Conservation (phyloP, 768 basidiomycete species). For the Coprinopsis sp. region DNA sequence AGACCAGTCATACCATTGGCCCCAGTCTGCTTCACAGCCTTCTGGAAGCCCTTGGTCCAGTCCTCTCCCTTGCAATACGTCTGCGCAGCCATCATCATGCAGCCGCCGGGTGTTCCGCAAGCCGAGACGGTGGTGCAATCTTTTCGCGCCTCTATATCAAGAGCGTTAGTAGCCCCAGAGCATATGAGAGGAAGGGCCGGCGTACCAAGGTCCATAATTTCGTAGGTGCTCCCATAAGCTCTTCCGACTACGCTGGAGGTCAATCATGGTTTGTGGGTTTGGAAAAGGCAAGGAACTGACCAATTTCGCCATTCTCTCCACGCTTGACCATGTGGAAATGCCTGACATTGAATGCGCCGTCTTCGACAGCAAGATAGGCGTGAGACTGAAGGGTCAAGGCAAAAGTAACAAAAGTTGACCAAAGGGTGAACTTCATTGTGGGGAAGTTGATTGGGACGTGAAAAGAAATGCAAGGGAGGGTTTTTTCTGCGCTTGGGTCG, state of each 20-base stretch:
- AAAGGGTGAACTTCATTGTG: constrained; percentile 2
- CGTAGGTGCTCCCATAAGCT: not conserved
- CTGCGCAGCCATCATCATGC: not conserved
- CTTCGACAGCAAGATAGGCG: not conserved
- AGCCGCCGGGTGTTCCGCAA: not conserved
- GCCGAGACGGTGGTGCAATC: not conserved
- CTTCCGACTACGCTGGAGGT: not conserved
- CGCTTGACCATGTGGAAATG: constrained; percentile 1
- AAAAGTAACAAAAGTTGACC: not conserved
- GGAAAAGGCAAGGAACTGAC: not conserved
- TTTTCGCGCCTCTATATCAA: not conserved
- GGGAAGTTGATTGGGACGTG: too few relatives aligned
- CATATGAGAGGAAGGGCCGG: not conserved
- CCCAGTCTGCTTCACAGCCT: not conserved
- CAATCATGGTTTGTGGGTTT: not conserved
- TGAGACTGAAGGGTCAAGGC: not conserved
- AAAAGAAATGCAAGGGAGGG: too few relatives aligned
- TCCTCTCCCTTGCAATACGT: not conserved
- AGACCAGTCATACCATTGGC: not conserved
- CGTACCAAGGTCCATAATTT: not conserved
- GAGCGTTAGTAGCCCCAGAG: too few relatives aligned
- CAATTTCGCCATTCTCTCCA: not conserved
- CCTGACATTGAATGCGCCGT: constrained; percentile 2
- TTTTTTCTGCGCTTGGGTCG: too few relatives aligned
- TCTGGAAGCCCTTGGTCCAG: not conserved